Evolutionary conservation across 352 stramenopile species (phyloP), one percentile per base, ranked within the genome.

Genomic region (Peronosclerospora sorghi): DNA sequence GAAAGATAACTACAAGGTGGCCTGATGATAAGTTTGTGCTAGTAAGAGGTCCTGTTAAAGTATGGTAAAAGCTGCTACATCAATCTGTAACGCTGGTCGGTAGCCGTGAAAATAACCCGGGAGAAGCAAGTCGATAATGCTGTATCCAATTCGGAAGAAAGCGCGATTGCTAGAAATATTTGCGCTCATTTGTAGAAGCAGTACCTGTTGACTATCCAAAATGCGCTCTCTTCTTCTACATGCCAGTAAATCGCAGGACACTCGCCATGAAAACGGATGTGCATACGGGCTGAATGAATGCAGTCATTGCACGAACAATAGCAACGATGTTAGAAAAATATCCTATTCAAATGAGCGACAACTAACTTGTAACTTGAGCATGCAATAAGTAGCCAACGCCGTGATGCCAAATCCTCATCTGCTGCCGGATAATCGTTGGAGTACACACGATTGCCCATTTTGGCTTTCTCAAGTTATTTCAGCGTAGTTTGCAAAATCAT

Each of bases 201-300:
- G 1, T 62, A 87, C 76, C 76, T 84, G 54, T 89, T 86, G 39
- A 81, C 68, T 28, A 89, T 74, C 77, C 77, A 89, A 37, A 89
- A 89, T 3, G 70, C 65, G 8, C 56, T 80, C 23, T 86, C 77
- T 67, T 89, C 77, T 42, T 89, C 77, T 4, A 86, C 53, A 19
- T 89, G 74, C 74, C 20, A 89, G 45, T 8, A 89, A 51, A 17
- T 87, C 40, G 24, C 74, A 85, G 14, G 55, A 60, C 1, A 84
- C 70, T 49, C 68, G 57, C 77, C 77, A 89, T 0, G 74, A 64
- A 37, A 73, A 86, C 29, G 77, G 74, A 38, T 89, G 72, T 1
- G 73, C 83, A 20, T 73, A 87, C 14, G 65, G 74, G 23, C 77
- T 87, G 27, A n/a, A n/a, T n/a, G n/a, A 34, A 41, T 59, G 27